A percentile compares a stretch with the other conserved stretches of the same genome.
phyloP scores from a whole-genome alignment of 441 rosid species.

The Viola pubescens region DNA sequence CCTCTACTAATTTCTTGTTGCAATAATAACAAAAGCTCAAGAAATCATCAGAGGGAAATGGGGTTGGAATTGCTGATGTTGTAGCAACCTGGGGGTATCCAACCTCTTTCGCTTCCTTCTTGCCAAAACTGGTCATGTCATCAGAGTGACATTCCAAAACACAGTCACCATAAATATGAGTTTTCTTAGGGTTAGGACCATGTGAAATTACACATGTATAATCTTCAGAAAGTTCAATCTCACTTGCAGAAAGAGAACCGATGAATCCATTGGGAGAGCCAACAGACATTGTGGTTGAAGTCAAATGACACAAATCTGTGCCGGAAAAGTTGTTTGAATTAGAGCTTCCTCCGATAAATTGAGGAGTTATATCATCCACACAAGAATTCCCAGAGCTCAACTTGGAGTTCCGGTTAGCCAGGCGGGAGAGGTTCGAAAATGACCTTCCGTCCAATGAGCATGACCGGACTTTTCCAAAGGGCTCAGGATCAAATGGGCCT shows the following conservation, averaged over 20 bases:
- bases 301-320: constrained; percentile 9
- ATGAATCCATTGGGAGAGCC: constrained; percentile 22
- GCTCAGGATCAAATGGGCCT: constrained; percentile 29
- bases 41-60: constrained; percentile 33
- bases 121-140: constrained; percentile 18
- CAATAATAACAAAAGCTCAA: constrained; percentile 67
- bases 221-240: constrained; percentile 89
- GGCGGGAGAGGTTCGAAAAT: constrained; percentile 27
- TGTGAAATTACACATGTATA: constrained; percentile 77
- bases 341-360: constrained; percentile 19
- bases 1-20: constrained; percentile 57
- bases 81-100: constrained; percentile 16
- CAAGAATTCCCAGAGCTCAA: constrained; percentile 19
- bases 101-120: constrained; percentile 19
- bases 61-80: constrained; percentile 12
- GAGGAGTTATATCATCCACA: constrained; percentile 17
- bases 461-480: constrained; percentile 36
- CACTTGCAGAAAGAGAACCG: constrained; percentile 43
- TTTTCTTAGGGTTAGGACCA: constrained; percentile 77
- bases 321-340: constrained; percentile 18
- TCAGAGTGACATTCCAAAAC: constrained; percentile 50
- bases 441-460: constrained; percentile 39
- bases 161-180: constrained; percentile 74
- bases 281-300: constrained; percentile 15
- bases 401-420: constrained; percentile 19